Conservation (phyloP, 768 basidiomycete genomes). For the Xerocomus brunneocitrinus region DNA sequence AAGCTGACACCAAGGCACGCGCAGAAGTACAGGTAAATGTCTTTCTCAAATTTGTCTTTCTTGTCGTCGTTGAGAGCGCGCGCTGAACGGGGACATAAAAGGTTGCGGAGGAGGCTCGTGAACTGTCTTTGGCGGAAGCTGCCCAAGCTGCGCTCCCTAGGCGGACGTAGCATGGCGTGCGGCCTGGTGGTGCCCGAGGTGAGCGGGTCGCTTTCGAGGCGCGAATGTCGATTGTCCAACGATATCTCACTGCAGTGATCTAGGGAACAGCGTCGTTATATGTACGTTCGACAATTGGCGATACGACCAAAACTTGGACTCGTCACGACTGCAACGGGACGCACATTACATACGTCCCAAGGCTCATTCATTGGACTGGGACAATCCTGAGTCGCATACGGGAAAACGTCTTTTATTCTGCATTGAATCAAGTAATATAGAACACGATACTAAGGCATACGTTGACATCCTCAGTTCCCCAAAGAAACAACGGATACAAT, state of each 20-base stretch:
- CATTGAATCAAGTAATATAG: background rate
- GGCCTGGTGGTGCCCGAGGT: background rate
- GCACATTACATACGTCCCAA: background rate
- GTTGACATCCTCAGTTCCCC: background rate
- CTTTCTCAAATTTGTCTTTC: background rate
- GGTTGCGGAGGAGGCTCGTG: slow-evolving; percentile 28
- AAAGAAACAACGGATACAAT: background rate
- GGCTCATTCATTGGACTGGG: background rate
- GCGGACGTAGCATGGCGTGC: slow-evolving; percentile 6
- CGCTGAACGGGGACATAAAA: slow-evolving; percentile 1
- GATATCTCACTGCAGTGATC: background rate
- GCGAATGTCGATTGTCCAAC: background rate
- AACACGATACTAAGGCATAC: background rate
- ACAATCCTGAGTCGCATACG: background rate
- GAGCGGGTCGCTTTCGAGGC: background rate
- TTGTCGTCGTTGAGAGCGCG: background rate
- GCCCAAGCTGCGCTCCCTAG: slow-evolving; percentile 24
- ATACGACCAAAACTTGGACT: background rate
- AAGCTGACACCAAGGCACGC: slow-evolving; percentile 18
- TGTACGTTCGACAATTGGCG: background rate
- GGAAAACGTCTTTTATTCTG: background rate
- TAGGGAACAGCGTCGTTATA: background rate
- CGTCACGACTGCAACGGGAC: background rate
- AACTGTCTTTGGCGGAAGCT: slow-evolving; percentile 28
- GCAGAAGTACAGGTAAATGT: slow-evolving; percentile 13